Base-by-base conservation (phyloP, 495 filamentous ascomycete species). In the Margaritispora aquatica region DNA sequence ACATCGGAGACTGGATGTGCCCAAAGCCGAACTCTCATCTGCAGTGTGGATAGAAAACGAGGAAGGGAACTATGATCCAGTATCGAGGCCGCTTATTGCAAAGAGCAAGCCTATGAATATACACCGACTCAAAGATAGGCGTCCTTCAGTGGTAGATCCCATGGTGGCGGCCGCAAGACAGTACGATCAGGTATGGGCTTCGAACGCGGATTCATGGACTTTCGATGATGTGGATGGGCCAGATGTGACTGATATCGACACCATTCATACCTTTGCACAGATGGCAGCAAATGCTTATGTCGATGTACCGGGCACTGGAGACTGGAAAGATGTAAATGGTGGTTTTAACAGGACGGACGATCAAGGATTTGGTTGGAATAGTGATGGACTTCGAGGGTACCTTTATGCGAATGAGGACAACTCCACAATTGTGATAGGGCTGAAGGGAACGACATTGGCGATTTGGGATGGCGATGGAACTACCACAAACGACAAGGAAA, bases 391-490 rank as follows among this genome's bases (percentile, higher is more conserved):
- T 7, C 81, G 95, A 59, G 94, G 94, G 0, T 95, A 98, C 68
- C 85, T 98, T 27, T 98, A 92, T 71, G 84, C 87, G 11, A 89
- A 97, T 65, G 78, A 92, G 66, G 84, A 71, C 26, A 97, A 97
- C 70, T 80, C 78, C 26, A 97, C 93, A 1, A 79, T 98, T 55
- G 84, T 97, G 31, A 90, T 98, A 51, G 92, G 89, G 1, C 73
- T 98, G 27, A 98, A 98, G 72, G 92, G 93, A 20, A 96, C 91
- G 5, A 88, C 91, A 46, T 80, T 84, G 0, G 94, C 95, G 11
- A 84, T 97, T 10, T 97, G 96, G 68, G 94, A 97, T 70, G 94
- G 94, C 2, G 88, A 91, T 9, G 92, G 90, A 13, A 97, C 94
- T 0, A 96, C 92, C 0, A 96, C 92, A 3, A 97, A 96, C 67